A percentile compares a stretch with the other conserved stretches of the same genome.
phyloP scores from a whole-genome alignment of 1,284 basidiomycete genomes.

The Cutaneotrichosporon mucoides region DNA sequence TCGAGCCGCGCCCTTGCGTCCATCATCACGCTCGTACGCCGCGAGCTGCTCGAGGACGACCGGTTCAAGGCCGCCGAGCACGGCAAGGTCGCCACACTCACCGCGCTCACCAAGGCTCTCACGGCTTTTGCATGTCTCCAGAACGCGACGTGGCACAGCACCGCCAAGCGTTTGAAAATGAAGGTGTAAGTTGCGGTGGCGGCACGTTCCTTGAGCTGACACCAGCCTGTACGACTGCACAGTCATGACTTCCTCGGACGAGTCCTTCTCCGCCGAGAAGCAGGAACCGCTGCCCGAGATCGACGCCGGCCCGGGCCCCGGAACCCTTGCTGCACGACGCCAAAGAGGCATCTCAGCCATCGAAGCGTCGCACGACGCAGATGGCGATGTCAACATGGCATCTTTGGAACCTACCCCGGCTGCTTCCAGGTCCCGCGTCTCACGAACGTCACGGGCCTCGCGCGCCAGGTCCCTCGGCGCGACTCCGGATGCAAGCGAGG shows the following conservation, averaged over 20 bases:
- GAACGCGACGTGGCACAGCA: conserved; percentile 51
- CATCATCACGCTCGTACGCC: conserved; percentile 52
- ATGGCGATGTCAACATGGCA: conserved; percentile 17
- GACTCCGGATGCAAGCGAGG: conserved; percentile 1
- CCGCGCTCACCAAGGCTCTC: conserved; percentile 52
- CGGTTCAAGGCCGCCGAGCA: conserved; percentile 40
- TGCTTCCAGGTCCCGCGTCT: background rate
- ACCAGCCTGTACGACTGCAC: conserved; percentile 52
- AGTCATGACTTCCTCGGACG: conserved; percentile 45
- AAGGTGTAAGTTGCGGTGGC: conserved; percentile 40
- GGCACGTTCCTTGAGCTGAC: background rate
- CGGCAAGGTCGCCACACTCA: conserved; percentile 40
- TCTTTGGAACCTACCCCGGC: background rate
- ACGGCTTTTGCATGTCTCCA: conserved; percentile 55
- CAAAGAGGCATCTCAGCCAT: background rate
- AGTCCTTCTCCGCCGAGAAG: conserved; percentile 14
- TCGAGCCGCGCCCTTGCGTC: conserved; percentile 51
- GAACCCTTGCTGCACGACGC: background rate
- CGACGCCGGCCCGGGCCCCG: background rate
- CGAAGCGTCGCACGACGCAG: conserved; percentile 2
- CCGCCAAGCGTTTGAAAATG: conserved; percentile 43
- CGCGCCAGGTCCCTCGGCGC: background rate
- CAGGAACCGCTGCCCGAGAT: conserved; percentile 5
- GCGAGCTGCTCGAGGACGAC: conserved; percentile 50
- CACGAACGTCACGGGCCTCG: background rate